phyloP scores from a whole-genome alignment of 441 rosid genomes.

The Gossypium davidsonii region DNA sequence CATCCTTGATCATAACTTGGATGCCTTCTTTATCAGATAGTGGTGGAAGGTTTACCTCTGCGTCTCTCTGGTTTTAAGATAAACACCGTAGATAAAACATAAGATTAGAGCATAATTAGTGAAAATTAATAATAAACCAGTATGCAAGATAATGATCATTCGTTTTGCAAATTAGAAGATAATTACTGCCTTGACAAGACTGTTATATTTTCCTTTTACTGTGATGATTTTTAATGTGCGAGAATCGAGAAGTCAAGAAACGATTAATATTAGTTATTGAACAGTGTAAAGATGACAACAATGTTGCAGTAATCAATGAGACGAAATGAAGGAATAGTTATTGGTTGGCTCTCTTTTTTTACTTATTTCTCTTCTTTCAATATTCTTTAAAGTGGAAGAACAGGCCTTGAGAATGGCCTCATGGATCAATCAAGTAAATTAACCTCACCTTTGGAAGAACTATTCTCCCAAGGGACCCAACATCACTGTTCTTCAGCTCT shows the following conservation, averaged over 20 bases:
- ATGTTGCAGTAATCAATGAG: conserved; percentile 22
- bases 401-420: background rate
- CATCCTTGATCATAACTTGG: conserved; percentile 38
- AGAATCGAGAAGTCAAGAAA: conserved; percentile 21
- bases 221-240: conserved; percentile 1
- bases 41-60: conserved; percentile 63
- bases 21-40: conserved; percentile 58
- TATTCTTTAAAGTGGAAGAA: background rate
- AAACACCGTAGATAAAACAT: background rate
- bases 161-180: too few species aligned
- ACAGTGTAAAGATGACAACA: conserved; percentile 18
- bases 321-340: conserved; percentile 19
- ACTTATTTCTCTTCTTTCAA: conserved; percentile 16
- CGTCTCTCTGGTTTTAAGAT: conserved; percentile 45
- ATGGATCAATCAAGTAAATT: conserved; percentile 10
- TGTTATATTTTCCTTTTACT: too few species aligned
- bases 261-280: conserved; percentile 17
- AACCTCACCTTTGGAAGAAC: conserved; percentile 64
- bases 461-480: conserved; percentile 61
- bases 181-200: too few species aligned
- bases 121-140: background rate
- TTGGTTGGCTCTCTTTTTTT: conserved; percentile 19
- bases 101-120: background rate
- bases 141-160: conserved; percentile 1
- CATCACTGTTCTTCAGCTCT: conserved; percentile 62